Conservation (phyloP, 2,329 filamentous ascomycete species). For the Chlorencoelia australis region DNA sequence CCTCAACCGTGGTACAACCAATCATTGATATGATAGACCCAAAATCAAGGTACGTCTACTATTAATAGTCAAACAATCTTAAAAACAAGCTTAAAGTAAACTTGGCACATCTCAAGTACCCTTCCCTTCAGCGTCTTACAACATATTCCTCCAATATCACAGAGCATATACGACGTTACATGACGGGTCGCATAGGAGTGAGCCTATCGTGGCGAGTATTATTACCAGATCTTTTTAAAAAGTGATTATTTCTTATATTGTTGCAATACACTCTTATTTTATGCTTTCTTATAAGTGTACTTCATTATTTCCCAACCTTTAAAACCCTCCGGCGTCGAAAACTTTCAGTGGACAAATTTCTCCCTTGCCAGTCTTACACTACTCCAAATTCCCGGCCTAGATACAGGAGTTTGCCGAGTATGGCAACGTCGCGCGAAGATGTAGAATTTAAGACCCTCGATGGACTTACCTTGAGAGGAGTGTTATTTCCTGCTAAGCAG, state of each 20-base stretch:
- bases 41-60: too few relatives aligned
- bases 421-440: slow-evolving; percentile 11
- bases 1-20: not conserved
- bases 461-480: slow-evolving; percentile 30
- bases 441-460: slow-evolving; percentile 34
- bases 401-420: not conserved
- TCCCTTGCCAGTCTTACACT: not conserved
- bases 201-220: too few relatives aligned
- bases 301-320: not conserved
- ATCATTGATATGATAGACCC: not conserved
- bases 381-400: not conserved
- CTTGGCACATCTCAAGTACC: too few relatives aligned
- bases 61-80: too few relatives aligned
- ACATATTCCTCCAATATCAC: too few relatives aligned
- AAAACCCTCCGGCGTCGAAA: not conserved
- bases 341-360: not conserved
- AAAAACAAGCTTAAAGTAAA: too few relatives aligned
- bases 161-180: too few relatives aligned
- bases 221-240: too few relatives aligned
- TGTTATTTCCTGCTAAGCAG: slow-evolving; percentile 26
- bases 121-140: too few relatives aligned
- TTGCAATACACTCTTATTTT: not conserved
- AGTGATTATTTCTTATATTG: too few relatives aligned
- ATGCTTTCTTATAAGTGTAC: not conserved
- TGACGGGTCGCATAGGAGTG: too few relatives aligned